Percentiles rank a stretch among this genome's conserved stretches.
phyloP scores from a whole-genome alignment of 345 rosid species.

The Arabidopsis arenosa region DNA sequence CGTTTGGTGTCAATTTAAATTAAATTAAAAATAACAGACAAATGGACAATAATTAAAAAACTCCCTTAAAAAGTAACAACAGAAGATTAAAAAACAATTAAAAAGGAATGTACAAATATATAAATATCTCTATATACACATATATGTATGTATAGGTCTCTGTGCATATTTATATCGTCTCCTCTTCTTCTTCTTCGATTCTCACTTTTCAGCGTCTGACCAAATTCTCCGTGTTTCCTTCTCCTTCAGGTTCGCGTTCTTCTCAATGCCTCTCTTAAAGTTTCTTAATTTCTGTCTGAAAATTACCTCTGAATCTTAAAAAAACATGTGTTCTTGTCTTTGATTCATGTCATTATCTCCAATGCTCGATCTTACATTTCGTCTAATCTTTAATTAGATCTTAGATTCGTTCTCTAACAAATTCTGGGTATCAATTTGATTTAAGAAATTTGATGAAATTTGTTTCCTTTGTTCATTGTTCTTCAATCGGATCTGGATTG shows the following conservation, averaged over 20 bases:
- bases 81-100: conserved; percentile 23
- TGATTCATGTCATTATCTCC: conserved; percentile 21
- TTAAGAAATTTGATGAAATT: background rate
- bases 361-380: conserved; percentile 37
- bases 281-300: conserved; percentile 15
- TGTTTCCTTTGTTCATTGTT: conserved; percentile 9
- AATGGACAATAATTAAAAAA: conserved; percentile 21
- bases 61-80: conserved; percentile 5
- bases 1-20: background rate
- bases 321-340: conserved; percentile 17
- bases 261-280: background rate
- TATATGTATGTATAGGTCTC: background rate
- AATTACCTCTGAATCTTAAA: background rate
- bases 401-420: conserved; percentile 1
- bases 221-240: conserved; percentile 35
- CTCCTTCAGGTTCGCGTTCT: conserved; percentile 33
- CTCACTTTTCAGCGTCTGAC: conserved; percentile 37
- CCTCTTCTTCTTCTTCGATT: conserved; percentile 9
- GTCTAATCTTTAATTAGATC: conserved; percentile 19
- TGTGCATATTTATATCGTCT: conserved; percentile 24
- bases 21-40: conserved; percentile 14
- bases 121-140: background rate
- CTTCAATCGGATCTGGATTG: conserved; percentile 31
- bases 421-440: conserved; percentile 13
- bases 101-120: conserved; percentile 34